phyloP scores from a whole-genome alignment of 2,329 filamentous ascomycete genomes.

The Lachnellula subtilissima region DNA sequence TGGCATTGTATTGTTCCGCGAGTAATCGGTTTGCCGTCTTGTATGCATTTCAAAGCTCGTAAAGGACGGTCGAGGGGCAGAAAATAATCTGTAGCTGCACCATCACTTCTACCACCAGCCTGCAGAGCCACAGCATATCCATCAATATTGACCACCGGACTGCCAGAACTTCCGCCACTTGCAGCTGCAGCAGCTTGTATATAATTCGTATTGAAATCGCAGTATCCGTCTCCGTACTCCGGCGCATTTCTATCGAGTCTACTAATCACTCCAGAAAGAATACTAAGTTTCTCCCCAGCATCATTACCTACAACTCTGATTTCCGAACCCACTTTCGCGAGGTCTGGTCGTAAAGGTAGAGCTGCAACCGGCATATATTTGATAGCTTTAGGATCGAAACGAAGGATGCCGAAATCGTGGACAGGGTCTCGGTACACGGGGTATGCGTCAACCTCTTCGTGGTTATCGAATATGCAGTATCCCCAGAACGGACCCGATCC shows the following conservation, averaged over 20 bases:
- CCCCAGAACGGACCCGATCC: slow-evolving; percentile 96
- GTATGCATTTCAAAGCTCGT: slow-evolving; percentile 81
- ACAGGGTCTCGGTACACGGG: slow-evolving; percentile 97
- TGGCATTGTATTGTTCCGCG: slow-evolving; percentile 97
- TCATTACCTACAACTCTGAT: slow-evolving; percentile 98
- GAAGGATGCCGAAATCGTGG: slow-evolving; percentile 95
- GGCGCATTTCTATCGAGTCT: slow-evolving; percentile 93
- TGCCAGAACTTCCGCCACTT: slow-evolving; percentile 95
- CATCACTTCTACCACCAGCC: slow-evolving; percentile 88
- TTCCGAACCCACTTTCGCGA: slow-evolving; percentile 85
- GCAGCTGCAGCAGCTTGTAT: slow-evolving; percentile 97
- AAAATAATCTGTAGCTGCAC: slow-evolving; percentile 96
- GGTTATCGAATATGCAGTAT: slow-evolving; percentile 97
- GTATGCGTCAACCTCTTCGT: slow-evolving; percentile 92
- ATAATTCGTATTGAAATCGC: slow-evolving; percentile 94
- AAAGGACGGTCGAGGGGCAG: slow-evolving; percentile 86
- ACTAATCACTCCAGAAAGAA: slow-evolving; percentile 94
- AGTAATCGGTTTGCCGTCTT: slow-evolving; percentile 67
- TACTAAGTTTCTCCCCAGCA: slow-evolving; percentile 96
- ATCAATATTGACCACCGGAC: slow-evolving; percentile 93
- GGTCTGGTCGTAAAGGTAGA: slow-evolving; percentile 75
- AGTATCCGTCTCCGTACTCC: slow-evolving; percentile 96
- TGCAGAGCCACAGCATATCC: slow-evolving; percentile 89
- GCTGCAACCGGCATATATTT: slow-evolving; percentile 93
- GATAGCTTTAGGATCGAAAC: slow-evolving; percentile 92